Percentiles rank a stretch among this genome's conserved stretches.
Evolutionary conservation across 2,329 filamentous ascomycete genomes (phyloP).

Genomic region (Didymella arachidicola): DNA sequence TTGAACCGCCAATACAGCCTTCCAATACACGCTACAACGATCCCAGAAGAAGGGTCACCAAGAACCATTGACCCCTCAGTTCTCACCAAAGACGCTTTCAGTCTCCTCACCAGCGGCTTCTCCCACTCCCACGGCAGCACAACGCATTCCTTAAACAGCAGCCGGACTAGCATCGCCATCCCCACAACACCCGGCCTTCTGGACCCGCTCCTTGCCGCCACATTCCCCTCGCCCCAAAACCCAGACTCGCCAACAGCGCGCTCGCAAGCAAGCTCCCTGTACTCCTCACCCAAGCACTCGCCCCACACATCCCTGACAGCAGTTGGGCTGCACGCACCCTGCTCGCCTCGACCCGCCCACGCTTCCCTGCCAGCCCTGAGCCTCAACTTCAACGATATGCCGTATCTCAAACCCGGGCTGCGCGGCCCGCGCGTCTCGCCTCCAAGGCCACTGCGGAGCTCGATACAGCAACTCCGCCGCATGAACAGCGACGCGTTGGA

Average conservation of each 20-base stretch:
- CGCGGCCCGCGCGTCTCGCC: conserved; percentile 47
- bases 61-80: conserved; percentile 41
- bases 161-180: conserved; percentile 24
- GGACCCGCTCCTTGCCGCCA: conserved; percentile 35
- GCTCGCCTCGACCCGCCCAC: conserved; percentile 35
- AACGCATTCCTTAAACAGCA: conserved; percentile 16
- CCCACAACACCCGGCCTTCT: conserved; percentile 26
- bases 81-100: conserved; percentile 35
- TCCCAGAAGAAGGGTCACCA: conserved; percentile 32
- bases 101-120: conserved; percentile 29
- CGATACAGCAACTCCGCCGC: conserved; percentile 51
- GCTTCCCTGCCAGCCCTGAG: conserved; percentile 29
- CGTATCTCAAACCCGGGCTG: conserved; percentile 28
- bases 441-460: conserved; percentile 49
- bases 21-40: conserved; percentile 43
- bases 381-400: conserved; percentile 36
- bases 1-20: conserved; percentile 27
- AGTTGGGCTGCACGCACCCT: conserved; percentile 22
- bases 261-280: conserved; percentile 28
- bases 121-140: conserved; percentile 18
- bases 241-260: conserved; percentile 21
- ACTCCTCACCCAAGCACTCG: conserved; percentile 22
- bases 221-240: conserved; percentile 24
- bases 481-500: conserved; percentile 54
- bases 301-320: conserved; percentile 10